Conservation (phyloP, 2,329 filamentous ascomycete species). For the Tympanopsis confertula region DNA sequence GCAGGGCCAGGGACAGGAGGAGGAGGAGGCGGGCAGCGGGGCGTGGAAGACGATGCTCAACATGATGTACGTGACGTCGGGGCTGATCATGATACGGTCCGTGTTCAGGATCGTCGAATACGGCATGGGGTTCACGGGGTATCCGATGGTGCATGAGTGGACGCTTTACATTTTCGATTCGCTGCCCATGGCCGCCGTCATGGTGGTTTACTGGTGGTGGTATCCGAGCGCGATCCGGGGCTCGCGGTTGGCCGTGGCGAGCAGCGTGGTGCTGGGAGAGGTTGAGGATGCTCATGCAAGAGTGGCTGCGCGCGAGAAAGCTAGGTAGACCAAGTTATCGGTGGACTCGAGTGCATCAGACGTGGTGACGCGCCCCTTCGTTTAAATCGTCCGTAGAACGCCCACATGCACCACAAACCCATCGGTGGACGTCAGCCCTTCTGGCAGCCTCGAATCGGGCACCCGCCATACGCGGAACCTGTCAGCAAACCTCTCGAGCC, state of each 20-base stretch:
- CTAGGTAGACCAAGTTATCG: too few relatives aligned
- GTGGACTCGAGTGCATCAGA: too few relatives aligned
- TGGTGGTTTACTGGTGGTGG: constrained; percentile 7
- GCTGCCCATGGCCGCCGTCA: constrained; percentile 19
- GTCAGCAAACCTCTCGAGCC: constrained; percentile 57
- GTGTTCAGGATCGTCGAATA: constrained; percentile 36
- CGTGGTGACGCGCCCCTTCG: not conserved
- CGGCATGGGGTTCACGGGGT: constrained; percentile 24
- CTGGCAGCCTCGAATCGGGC: constrained; percentile 47
- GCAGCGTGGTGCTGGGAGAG: too few relatives aligned
- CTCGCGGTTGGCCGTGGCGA: too few relatives aligned
- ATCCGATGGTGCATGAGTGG: constrained; percentile 26
- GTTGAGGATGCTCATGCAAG: too few relatives aligned
- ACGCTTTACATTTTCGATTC: constrained; percentile 30
- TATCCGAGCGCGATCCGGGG: too few relatives aligned
- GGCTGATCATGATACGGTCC: constrained; percentile 24
- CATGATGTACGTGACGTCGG: constrained; percentile 17
- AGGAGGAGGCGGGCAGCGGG: constrained; percentile 4
- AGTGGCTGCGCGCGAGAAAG: too few relatives aligned
- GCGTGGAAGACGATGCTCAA: constrained; percentile 16
- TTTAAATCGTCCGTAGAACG: constrained; percentile 31
- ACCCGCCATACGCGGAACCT: constrained; percentile 69
- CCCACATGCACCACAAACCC: constrained; percentile 80
- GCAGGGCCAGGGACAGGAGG: constrained; percentile 3
- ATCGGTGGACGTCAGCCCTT: constrained; percentile 45